Evolutionary conservation across 768 basidiomycete species (phyloP).

Genomic region (Trametes cingulata): DNA sequence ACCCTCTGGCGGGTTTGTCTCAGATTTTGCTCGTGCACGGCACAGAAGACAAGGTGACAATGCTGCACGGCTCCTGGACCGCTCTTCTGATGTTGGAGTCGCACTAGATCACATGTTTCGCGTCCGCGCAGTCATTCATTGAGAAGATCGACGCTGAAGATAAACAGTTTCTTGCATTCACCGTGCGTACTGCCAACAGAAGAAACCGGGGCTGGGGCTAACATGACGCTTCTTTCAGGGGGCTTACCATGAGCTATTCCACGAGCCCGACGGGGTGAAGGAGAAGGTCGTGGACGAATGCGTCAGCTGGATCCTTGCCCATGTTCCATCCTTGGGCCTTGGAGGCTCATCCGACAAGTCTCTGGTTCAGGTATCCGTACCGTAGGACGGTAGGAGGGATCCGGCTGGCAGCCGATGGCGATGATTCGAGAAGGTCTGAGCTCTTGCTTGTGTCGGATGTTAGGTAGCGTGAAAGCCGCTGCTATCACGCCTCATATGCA

Average conservation of each 20-base stretch:
- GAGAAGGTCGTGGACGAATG: constrained; percentile 58
- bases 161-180: neutral
- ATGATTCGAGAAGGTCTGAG: no score
- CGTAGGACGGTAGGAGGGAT: no score
- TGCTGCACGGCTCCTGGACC: neutral
- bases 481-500: no score
- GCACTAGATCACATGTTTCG: neutral
- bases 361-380: no score
- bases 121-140: neutral
- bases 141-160: neutral
- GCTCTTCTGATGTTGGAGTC: neutral
- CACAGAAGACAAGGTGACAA: neutral
- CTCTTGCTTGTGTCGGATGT: no score
- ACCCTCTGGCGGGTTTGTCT: neutral
- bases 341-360: no score
- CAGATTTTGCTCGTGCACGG: neutral
- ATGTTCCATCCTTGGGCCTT: no score
- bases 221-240: constrained; percentile 40
- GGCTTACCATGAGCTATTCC: constrained; percentile 72
- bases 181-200: neutral
- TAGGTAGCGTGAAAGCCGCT: no score
- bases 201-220: no score
- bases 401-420: no score
- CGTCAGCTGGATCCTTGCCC: constrained; percentile 46
- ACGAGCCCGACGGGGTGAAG: constrained; percentile 67